A percentile compares a stretch with the other conserved stretches of the same genome.
phyloP scores from a whole-genome alignment of 441 rosid species.

The Erysimum cheiri region DNA sequence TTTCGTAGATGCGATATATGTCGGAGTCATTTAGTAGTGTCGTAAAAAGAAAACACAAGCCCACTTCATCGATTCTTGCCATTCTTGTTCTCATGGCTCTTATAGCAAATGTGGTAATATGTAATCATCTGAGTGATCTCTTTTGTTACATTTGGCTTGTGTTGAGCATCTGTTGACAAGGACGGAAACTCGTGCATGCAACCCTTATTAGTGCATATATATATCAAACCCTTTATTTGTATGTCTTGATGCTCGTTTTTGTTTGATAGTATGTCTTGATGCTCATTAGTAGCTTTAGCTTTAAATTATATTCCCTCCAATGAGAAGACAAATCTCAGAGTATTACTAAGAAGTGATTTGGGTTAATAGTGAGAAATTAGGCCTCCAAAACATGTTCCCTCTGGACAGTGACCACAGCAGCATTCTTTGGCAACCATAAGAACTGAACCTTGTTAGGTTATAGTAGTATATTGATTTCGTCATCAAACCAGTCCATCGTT shows the following conservation, averaged over 20 bases:
- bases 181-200: constrained; percentile 31
- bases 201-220: background rate
- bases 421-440: constrained; percentile 24
- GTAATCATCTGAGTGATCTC: constrained; percentile 24
- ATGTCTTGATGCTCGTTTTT: constrained; percentile 10
- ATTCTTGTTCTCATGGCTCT: constrained; percentile 39
- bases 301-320: constrained; percentile 27
- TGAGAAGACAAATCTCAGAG: constrained; percentile 33
- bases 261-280: constrained; percentile 14
- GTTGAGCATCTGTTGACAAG: constrained; percentile 32
- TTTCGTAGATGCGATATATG: constrained; percentile 25
- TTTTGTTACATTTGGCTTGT: constrained; percentile 33
- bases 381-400: constrained; percentile 23
- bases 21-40: constrained; percentile 20
- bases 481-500: constrained; percentile 16
- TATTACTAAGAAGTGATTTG: constrained; percentile 28
- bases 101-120: constrained; percentile 39
- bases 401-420: constrained; percentile 21
- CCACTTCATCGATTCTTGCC: constrained; percentile 25
- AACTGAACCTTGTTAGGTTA: constrained; percentile 16
- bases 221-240: constrained; percentile 8
- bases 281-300: constrained; percentile 34
- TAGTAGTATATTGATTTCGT: constrained; percentile 25
- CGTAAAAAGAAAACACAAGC: constrained; percentile 26
- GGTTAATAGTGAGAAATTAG: constrained; percentile 28